Base-by-base conservation (phyloP, 768 basidiomycete genomes). In the Collybiopsis luxurians region DNA sequence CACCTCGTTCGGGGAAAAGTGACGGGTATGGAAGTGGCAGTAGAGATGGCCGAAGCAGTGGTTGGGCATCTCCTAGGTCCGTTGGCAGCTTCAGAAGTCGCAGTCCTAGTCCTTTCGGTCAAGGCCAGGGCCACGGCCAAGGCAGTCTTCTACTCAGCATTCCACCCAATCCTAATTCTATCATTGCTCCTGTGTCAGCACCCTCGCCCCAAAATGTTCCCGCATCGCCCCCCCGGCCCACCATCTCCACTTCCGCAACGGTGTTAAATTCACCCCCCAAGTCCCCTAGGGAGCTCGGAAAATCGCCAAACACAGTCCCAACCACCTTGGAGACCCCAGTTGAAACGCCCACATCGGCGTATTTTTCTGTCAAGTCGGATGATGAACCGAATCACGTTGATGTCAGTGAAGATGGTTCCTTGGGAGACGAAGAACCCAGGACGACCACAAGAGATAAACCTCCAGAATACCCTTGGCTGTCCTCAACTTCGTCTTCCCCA, bases 1-100 rank as follows among this genome's bases (percentile, higher is more conserved):
- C 63, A 45, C 57, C 9, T n/a, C 21, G 36, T 42, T 13, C 34
- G 1, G 48, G 27, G 3, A 38, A 19, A 50, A 27, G 48, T 2
- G 34, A 43, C 26, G 40, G 34, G 2, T 12, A n/a, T 5, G n/a
- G n/a, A n/a, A 34, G 31, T 5, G n/a, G n/a, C 6, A 34, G 31
- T 13, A 38, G 48, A 21, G 47, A 12, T n/a, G 43, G 47, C 9
- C 11, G 23, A 5, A n/a, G 44, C 43, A 52, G 44, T 55, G 58
- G 58, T 2, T 59, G 43, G 45, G 28, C 53, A 21, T 61, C 23
- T 55, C 63, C 60, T 17, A 27, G 50, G 19, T 49, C 47, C 56
- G 84, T 87, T 56, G 85, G 86, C 45, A 87, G 87, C 67, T 83
- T 82, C 61, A 75, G 83, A 63, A 83, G 82, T 56, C 78, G 85